A percentile compares a stretch with the other conserved stretches of the same genome.
Evolutionary conservation across 1,284 basidiomycete species (phyloP).

Genomic region (Pseudozyma flocculosa): DNA sequence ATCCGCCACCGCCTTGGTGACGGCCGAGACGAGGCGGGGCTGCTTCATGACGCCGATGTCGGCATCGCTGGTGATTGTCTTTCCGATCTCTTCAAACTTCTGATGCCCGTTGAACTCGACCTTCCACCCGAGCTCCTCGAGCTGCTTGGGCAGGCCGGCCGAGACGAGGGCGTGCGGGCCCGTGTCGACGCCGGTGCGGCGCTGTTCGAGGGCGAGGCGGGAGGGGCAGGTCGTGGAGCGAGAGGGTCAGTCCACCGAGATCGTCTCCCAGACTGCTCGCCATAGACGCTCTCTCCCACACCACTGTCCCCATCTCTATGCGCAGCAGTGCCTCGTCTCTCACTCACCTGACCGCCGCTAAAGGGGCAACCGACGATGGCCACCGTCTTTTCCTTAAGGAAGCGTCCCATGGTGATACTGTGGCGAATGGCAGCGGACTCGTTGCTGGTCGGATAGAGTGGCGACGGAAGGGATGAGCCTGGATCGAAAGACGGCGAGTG

Average conservation of each 20-base stretch:
- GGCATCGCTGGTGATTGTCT: slow-evolving; percentile 30
- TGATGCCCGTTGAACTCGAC: slow-evolving; percentile 86
- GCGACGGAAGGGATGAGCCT: no score
- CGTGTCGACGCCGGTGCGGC: slow-evolving; percentile 51
- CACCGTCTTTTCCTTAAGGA: slow-evolving; percentile 37
- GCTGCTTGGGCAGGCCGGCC: slow-evolving; percentile 49
- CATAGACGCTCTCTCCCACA: no score
- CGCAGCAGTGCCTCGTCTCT: no score
- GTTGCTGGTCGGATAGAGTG: no score
- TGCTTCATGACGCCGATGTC: slow-evolving; percentile 52
- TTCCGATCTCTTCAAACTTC: slow-evolving; percentile 75
- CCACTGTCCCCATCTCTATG: no score
- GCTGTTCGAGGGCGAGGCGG: slow-evolving; percentile 7
- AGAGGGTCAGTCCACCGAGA: neutral
- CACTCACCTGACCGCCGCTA: slow-evolving; percentile 45
- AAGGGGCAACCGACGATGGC: slow-evolving; percentile 55
- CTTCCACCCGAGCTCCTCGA: slow-evolving; percentile 74
- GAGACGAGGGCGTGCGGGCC: slow-evolving; percentile 49
- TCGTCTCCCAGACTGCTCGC: no score
- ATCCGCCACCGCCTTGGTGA: slow-evolving; percentile 76
- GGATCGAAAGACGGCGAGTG: no score
- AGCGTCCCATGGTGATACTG: slow-evolving; percentile 30
- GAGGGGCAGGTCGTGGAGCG: neutral
- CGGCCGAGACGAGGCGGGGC: slow-evolving; percentile 61
- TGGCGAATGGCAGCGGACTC: no score